Conservation (phyloP, 2,329 filamentous ascomycete species). For the Aspergillus neoniger region DNA sequence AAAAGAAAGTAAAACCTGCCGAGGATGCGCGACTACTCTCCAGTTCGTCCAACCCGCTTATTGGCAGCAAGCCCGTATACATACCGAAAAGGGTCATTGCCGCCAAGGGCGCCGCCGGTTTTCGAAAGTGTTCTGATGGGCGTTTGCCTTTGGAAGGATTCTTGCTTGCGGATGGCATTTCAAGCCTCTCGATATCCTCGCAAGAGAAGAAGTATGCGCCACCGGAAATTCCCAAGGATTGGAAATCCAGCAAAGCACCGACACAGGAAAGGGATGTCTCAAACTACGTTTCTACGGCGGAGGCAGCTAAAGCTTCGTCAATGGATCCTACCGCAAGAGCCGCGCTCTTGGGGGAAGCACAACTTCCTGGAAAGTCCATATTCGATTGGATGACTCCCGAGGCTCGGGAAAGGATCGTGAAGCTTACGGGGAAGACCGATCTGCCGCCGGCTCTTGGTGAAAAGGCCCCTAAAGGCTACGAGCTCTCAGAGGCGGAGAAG, state of each 20-base stretch:
- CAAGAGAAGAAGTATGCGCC: conserved; percentile 49
- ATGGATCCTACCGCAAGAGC: conserved; percentile 77
- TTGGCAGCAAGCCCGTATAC: conserved; percentile 71
- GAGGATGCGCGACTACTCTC: conserved; percentile 42
- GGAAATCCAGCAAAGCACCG: conserved; percentile 64
- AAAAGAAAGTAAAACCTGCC: conserved; percentile 54
- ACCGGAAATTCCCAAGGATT: conserved; percentile 56
- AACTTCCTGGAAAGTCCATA: conserved; percentile 86
- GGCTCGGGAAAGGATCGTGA: conserved; percentile 73
- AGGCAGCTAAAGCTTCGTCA: conserved; percentile 74
- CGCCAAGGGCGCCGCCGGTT: conserved; percentile 48
- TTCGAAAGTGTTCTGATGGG: conserved; percentile 79
- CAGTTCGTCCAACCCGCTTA: conserved; percentile 62
- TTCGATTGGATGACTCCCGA: conserved; percentile 87
- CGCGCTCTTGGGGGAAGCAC: conserved; percentile 75
- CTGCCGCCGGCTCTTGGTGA: conserved; percentile 79
- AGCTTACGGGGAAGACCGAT: conserved; percentile 71
- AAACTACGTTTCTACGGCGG: conserved; percentile 67
- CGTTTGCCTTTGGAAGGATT: conserved; percentile 80
- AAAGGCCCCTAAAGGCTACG: conserved; percentile 64
- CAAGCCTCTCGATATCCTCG: conserved; percentile 49
- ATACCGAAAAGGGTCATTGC: conserved; percentile 64
- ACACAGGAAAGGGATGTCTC: conserved; percentile 36
- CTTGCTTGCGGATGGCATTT: conserved; percentile 61
- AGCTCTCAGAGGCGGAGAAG: conserved; percentile 64